These are phyloP conservation scores for Sparassis latifolia DNA, from an alignment of 1,284 basidiomycete species.

Conservation along the genomic window DNA sequence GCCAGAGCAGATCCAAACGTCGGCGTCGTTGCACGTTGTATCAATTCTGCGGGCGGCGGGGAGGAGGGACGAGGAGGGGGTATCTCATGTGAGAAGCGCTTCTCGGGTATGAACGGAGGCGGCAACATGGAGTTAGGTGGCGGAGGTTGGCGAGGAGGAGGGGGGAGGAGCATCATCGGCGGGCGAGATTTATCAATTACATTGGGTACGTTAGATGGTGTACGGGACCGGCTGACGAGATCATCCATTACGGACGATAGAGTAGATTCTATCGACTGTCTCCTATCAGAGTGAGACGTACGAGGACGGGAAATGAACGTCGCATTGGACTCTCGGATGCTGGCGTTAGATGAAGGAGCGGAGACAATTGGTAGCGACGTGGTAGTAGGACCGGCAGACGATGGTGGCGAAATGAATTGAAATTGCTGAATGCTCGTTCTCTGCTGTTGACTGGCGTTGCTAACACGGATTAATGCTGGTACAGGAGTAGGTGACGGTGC, in stretches of 20 bases:
- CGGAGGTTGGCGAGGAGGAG: slow-evolving; percentile 77
- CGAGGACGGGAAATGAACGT: slow-evolving; percentile 38
- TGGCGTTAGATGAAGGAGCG: slow-evolving; percentile 29
- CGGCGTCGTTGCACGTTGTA: slow-evolving; percentile 82
- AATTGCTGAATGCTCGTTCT: slow-evolving; percentile 54
- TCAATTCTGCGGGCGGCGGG: slow-evolving; percentile 82
- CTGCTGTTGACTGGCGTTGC: slow-evolving; percentile 13
- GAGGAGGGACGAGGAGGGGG: slow-evolving; percentile 82
- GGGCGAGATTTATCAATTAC: slow-evolving; percentile 74
- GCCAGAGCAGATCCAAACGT: slow-evolving; percentile 60
- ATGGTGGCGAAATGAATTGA: slow-evolving; percentile 61
- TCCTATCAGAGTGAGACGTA: slow-evolving; percentile 34
- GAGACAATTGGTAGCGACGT: slow-evolving; percentile 22
- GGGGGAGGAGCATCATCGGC: slow-evolving; percentile 80
- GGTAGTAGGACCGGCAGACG: slow-evolving; percentile 31
- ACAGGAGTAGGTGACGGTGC: slow-evolving; percentile 11
- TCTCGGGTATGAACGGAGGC: slow-evolving; percentile 69
- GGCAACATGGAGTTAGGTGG: slow-evolving; percentile 68
- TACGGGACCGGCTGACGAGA: slow-evolving; percentile 44
- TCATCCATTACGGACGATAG: slow-evolving; percentile 44
- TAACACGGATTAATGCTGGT: slow-evolving; percentile 35
- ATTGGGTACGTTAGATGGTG: slow-evolving; percentile 40
- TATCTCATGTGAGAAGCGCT: slow-evolving; percentile 46
- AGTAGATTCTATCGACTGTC: slow-evolving; percentile 59
- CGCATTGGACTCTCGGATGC: slow-evolving; percentile 17